Percentiles rank a stretch among this genome's conserved stretches.
Evolutionary conservation across 2,329 filamentous ascomycete species (phyloP).

Genomic region (Berkeleyomyces rouxiae): DNA sequence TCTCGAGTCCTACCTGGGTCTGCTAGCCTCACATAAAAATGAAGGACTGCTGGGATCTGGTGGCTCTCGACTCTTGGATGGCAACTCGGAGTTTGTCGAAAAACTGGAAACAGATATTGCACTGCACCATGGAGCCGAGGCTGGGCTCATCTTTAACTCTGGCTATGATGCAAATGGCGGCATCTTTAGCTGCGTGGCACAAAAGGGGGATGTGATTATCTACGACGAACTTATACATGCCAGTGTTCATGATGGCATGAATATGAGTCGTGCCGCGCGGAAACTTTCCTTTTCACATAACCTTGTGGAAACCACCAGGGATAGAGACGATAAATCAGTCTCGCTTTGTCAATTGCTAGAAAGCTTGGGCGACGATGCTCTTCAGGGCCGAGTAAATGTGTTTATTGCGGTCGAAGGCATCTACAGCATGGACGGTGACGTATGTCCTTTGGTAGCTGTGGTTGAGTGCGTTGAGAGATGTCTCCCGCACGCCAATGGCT

Average conservation of each 20-base stretch:
- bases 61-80: constrained; percentile 37
- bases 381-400: constrained; percentile 31
- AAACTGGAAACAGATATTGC: constrained; percentile 31
- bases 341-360: constrained; percentile 16
- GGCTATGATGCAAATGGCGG: constrained; percentile 52
- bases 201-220: constrained; percentile 44
- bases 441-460: constrained; percentile 46
- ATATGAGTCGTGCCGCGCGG: constrained; percentile 36
- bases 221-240: constrained; percentile 66
- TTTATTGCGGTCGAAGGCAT: constrained; percentile 55
- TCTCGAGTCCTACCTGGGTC: constrained; percentile 36
- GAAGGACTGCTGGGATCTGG: constrained; percentile 28
- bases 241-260: constrained; percentile 64
- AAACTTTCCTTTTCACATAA: constrained; percentile 42
- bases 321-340: not conserved
- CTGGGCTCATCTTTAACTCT: constrained; percentile 37
- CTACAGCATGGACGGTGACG: constrained; percentile 74
- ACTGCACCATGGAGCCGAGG: constrained; percentile 28
- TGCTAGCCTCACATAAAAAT: constrained; percentile 33
- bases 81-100: constrained; percentile 30
- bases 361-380: constrained; percentile 20
- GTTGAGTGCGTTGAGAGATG: constrained; percentile 37
- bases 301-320: constrained; percentile 20
- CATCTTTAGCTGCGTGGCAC: constrained; percentile 43
- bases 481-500: constrained; percentile 40